phyloP scores from a whole-genome alignment of 1,284 basidiomycete species.

The Ustilago loliicola region DNA sequence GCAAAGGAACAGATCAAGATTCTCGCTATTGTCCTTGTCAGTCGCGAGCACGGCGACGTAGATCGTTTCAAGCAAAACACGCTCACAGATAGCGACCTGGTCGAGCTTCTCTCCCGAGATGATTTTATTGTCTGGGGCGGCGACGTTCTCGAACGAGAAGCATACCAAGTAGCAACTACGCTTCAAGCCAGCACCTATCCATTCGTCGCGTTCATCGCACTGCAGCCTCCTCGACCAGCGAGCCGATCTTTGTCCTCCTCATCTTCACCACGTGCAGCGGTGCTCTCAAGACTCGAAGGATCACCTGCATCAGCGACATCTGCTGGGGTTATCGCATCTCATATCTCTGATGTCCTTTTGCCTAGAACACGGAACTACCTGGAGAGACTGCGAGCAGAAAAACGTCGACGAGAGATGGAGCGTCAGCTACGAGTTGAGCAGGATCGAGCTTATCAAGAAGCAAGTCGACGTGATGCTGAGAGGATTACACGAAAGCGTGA shows the following conservation, averaged over 20 bases:
- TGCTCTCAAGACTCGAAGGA: conserved; percentile 61
- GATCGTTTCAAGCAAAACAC: conserved; percentile 87
- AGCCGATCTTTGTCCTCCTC: conserved; percentile 26
- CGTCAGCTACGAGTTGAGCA: conserved; percentile 60
- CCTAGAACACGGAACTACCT: conserved; percentile 58
- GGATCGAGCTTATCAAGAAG: conserved; percentile 61
- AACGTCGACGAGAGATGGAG: conserved; percentile 53
- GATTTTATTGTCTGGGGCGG: conserved; percentile 86
- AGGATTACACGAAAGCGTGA: conserved; percentile 45
- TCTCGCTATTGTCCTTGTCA: conserved; percentile 86
- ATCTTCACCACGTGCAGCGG: conserved; percentile 49
- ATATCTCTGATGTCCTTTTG: conserved; percentile 59
- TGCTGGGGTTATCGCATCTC: conserved; percentile 45
- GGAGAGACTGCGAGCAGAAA: conserved; percentile 51
- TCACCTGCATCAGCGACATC: conserved; percentile 52
- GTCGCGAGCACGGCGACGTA: conserved; percentile 89
- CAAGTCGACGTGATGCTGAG: conserved; percentile 53
- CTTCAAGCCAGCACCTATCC: conserved; percentile 90
- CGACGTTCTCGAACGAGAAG: conserved; percentile 82
- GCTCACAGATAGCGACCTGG: conserved; percentile 80
- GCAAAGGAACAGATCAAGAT: conserved; percentile 82
- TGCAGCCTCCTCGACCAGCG: conserved; percentile 77
- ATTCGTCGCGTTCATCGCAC: conserved; percentile 88
- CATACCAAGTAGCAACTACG: conserved; percentile 87
- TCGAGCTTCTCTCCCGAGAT: conserved; percentile 78